A percentile compares a stretch with the other conserved stretches of the same genome.
phyloP scores from a whole-genome alignment of 1,139 yeast genomes.

The Suzukiozyma palmioleophila region DNA sequence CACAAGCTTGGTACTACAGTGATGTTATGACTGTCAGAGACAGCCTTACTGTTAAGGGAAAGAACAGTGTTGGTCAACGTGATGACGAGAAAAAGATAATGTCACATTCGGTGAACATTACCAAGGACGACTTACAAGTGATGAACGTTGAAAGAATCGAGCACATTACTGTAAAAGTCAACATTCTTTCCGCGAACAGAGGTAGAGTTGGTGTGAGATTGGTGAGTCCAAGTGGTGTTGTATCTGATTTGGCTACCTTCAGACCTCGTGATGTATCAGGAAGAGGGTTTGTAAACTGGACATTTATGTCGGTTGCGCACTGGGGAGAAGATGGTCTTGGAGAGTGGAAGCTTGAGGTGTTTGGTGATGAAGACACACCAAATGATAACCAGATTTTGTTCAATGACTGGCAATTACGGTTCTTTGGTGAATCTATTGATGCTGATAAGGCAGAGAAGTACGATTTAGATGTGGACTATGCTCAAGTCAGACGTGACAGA shows the following conservation, averaged over 20 bases:
- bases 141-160: slow-evolving; percentile 72
- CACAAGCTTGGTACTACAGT: slow-evolving; percentile 79
- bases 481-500: slow-evolving; percentile 32
- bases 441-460: slow-evolving; percentile 51
- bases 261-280: slow-evolving; percentile 55
- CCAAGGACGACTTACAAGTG: slow-evolving; percentile 43
- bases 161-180: slow-evolving; percentile 80
- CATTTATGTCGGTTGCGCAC: slow-evolving; percentile 96
- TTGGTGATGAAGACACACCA: slow-evolving; percentile 16
- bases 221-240: slow-evolving; percentile 70
- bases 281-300: slow-evolving; percentile 76
- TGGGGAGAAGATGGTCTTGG: slow-evolving; percentile 92
- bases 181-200: slow-evolving; percentile 59
- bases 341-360: slow-evolving; percentile 72
- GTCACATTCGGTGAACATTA: slow-evolving; percentile 43
- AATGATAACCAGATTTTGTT: slow-evolving; percentile 42
- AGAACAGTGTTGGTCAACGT: slow-evolving; percentile 7
- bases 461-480: slow-evolving; percentile 40
- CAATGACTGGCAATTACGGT: slow-evolving; percentile 67
- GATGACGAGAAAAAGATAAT: slow-evolving; percentile 18
- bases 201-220: slow-evolving; percentile 69
- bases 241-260: slow-evolving; percentile 70
- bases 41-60: slow-evolving; percentile 13
- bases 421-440: slow-evolving; percentile 79
- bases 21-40: slow-evolving; percentile 34